These are phyloP conservation scores for Raphidocelis subcapitata DNA, from an alignment of 139 green algal species.

Conservation along the genomic window DNA sequence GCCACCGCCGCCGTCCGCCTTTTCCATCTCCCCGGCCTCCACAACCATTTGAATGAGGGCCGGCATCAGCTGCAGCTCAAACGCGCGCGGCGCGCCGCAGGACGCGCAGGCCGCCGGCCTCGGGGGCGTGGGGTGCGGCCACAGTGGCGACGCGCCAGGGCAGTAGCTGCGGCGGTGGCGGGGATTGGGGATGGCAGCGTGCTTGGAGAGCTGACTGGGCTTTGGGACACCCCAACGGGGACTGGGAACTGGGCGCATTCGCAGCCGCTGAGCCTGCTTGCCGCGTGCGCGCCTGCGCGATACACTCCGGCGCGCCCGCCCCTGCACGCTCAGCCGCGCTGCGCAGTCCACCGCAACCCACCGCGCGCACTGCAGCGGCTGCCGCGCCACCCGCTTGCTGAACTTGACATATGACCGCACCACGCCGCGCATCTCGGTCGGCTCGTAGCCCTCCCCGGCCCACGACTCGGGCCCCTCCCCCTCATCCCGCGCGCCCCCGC, in stretches of 20 bases:
- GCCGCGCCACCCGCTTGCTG: conserved; percentile 40
- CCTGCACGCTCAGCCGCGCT: neutral
- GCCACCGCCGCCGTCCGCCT: neutral
- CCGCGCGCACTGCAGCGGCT: conserved; percentile 65
- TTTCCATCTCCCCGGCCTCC: conserved; percentile 45
- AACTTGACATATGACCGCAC: conserved; percentile 60
- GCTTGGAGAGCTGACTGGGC: neutral
- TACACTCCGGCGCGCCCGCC: neutral
- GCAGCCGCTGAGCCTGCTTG: neutral
- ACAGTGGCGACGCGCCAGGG: conserved; percentile 35
- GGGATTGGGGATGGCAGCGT: neutral
- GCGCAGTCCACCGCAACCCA: neutral
- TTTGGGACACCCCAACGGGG: neutral
- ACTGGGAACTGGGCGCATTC: neutral
- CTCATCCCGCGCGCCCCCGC: neutral
- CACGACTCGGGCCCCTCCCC: conserved; percentile 30
- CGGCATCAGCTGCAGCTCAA: conserved; percentile 72
- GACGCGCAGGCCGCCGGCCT: conserved; percentile 25
- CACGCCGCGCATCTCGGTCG: conserved; percentile 43
- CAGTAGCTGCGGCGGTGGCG: conserved; percentile 34
- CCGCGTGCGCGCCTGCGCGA: neutral
- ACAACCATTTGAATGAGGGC: conserved; percentile 53
- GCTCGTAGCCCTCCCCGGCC: conserved; percentile 67
- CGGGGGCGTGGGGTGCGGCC: conserved; percentile 29
- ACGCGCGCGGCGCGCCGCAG: conserved; percentile 42